Base-by-base conservation (phyloP, 148 eudicot species). In the Rhododendron griersonianum region DNA sequence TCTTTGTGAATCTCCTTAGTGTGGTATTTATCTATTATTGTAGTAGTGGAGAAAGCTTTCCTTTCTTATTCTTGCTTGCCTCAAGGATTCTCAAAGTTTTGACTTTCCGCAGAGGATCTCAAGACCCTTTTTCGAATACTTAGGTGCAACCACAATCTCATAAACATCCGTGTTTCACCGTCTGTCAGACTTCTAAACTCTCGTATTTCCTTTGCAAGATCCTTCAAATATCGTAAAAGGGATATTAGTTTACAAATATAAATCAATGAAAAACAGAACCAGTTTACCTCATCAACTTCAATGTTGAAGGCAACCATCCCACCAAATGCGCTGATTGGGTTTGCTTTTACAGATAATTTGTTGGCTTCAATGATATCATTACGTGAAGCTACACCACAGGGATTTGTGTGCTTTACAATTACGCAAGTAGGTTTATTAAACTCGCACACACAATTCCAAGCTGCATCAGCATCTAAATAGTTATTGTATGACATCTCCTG, bases 401-500 rank as follows among this genome's bases (percentile, higher is more conserved):
- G 99, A 84, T 98, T 98, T 90, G 98, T 94, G 90, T 98, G 99
- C 90, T 98, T 98, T 86, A 98, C 97, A 83, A 98, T 92, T 33
- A 98, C 99, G 86, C 99, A 98, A 15, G 99, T 94, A 35, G 99
- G 98, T 80, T 91, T 92, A 77, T 89, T 85, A 90, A 98, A 98
- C 87, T 95, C 98, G 57, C 96, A 92, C 67, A 95, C 99, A 89
- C 99, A 98, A 74, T 95, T 98, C 99, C 98, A 98, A 88, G 99
- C 99, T 83, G 98, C 99, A 91, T 95, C 98, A 85, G 99, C 97
- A 90, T 98, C 98, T 87, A 98, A 90, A 90, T 94, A 98, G 88
- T 95, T 98, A 86, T 98, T 98, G 86, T 98, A 98, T 4, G 99
- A 98, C 99, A 98, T 98, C 83, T 95, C 98, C 99, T 95, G 96